These are phyloP conservation scores for Diplocarpon rosae DNA, from an alignment of 2,329 filamentous ascomycete genomes.

Conservation along the genomic window DNA sequence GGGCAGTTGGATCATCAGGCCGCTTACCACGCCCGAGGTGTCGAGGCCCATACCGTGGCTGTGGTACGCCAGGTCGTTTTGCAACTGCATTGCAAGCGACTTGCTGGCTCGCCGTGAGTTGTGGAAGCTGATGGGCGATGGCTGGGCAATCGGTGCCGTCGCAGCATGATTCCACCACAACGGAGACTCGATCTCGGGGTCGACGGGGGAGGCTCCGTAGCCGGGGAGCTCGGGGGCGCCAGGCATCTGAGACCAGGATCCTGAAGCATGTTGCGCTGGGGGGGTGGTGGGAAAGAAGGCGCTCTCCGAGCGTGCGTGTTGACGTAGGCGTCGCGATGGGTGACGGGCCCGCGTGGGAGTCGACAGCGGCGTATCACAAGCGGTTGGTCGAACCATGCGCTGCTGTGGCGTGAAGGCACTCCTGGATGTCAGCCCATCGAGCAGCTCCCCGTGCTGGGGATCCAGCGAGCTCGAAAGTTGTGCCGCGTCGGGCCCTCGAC, in stretches of 20 bases:
- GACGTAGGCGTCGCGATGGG: conserved; percentile 18
- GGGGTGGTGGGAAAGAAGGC: conserved; percentile 19
- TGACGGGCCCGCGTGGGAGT: conserved; percentile 18
- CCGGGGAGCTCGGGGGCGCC: conserved; percentile 9
- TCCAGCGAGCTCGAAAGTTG: conserved; percentile 8
- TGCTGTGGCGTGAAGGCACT: conserved; percentile 23
- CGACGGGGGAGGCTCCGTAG: conserved; percentile 8
- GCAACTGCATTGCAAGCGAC: conserved; percentile 22
- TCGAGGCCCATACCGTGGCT: conserved; percentile 13
- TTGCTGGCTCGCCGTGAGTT: conserved; percentile 22
- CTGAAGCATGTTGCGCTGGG: conserved; percentile 14
- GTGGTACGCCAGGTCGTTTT: conserved; percentile 21
- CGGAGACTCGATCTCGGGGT: conserved; percentile 14
- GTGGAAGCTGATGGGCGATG: conserved; percentile 19
- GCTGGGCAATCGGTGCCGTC: conserved; percentile 20
- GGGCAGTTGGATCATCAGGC: conserved; percentile 26
- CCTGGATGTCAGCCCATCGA: conserved; percentile 22
- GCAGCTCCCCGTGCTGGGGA: conserved; percentile 24
- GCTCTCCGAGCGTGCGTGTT: conserved; percentile 11
- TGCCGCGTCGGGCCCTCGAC: conserved; percentile 26
- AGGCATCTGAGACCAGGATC: conserved; percentile 19
- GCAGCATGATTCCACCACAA: conserved; percentile 26
- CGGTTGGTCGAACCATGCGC: not conserved
- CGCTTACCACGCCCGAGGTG: conserved; percentile 12
- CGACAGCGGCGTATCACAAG: conserved; percentile 19